Percentiles rank a stretch among this genome's conserved stretches.
Evolutionary conservation across 2,329 filamentous ascomycete genomes (phyloP).

Genomic region (Xylaria sp.): DNA sequence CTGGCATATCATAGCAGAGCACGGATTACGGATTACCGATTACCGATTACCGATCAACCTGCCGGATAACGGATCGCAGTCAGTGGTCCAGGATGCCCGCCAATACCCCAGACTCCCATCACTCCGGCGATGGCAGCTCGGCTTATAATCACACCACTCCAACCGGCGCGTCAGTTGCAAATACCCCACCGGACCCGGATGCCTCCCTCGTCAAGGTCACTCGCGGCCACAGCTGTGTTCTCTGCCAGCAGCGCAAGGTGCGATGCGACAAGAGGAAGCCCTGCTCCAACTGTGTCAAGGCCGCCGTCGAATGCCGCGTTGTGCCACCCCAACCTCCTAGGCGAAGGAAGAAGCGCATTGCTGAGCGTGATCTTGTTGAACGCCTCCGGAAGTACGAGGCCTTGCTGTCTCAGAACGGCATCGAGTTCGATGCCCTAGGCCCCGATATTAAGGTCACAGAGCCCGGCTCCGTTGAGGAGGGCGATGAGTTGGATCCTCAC

Average conservation of each 20-base stretch:
- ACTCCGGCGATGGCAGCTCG: slow-evolving; percentile 27
- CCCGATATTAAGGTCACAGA: slow-evolving; percentile 42
- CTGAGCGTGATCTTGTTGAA: slow-evolving; percentile 65
- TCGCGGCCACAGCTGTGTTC: slow-evolving; percentile 59
- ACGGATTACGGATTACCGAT: background rate
- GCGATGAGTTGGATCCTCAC: slow-evolving; percentile 52
- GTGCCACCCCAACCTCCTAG: slow-evolving; percentile 52
- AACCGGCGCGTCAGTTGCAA: slow-evolving; percentile 27
- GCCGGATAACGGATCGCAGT: background rate
- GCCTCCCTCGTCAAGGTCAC: slow-evolving; percentile 49
- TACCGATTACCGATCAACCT: background rate
- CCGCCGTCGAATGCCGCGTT: slow-evolving; percentile 56
- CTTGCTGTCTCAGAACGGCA: slow-evolving; percentile 59
- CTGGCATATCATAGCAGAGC: slow-evolving; percentile 6
- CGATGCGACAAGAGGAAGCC: slow-evolving; percentile 69
- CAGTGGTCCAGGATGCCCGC: slow-evolving; percentile 26
- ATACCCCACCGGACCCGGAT: slow-evolving; percentile 35
- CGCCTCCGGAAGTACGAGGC: slow-evolving; percentile 64
- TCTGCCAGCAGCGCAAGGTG: slow-evolving; percentile 72
- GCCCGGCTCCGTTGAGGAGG: slow-evolving; percentile 42
- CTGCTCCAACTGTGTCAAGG: slow-evolving; percentile 63
- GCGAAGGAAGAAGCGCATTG: slow-evolving; percentile 57
- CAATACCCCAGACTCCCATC: slow-evolving; percentile 30
- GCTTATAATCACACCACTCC: slow-evolving; percentile 28
- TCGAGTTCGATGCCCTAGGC: slow-evolving; percentile 63